These are phyloP conservation scores for Stagonosporopsis tanaceti DNA, from an alignment of 2,329 filamentous ascomycete species.

Conservation along the genomic window DNA sequence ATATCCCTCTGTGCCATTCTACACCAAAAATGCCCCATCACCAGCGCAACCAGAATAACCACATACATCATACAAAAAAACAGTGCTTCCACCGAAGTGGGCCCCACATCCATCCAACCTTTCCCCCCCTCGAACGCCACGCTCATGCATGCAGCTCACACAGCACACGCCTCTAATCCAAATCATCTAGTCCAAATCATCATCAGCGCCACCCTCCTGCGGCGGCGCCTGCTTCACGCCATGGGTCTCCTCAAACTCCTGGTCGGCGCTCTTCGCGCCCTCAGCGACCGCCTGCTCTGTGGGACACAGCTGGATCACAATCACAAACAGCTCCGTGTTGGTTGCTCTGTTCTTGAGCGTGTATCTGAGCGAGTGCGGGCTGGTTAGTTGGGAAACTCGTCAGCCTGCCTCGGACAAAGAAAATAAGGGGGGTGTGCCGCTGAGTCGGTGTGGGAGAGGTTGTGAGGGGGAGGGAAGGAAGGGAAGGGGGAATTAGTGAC, in stretches of 20 bases:
- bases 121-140: no score
- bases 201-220: neutral
- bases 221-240: constrained; percentile 5
- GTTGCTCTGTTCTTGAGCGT: constrained; percentile 83
- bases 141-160: no score
- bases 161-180: no score
- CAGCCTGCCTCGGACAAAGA: constrained; percentile 7
- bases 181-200: constrained; percentile 25
- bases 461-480: neutral
- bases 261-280: constrained; percentile 30
- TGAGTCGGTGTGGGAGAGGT: no score
- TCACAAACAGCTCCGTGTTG: constrained; percentile 77
- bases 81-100: no score
- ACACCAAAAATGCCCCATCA: no score
- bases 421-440: neutral
- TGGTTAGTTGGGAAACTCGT: constrained; percentile 50
- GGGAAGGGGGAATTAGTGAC: neutral
- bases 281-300: constrained; percentile 62
- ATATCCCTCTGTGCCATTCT: no score
- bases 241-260: constrained; percentile 38
- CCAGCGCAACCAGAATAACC: no score
- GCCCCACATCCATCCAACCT: no score
- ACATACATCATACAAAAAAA: no score
- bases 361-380: constrained; percentile 88
- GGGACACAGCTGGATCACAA: constrained; percentile 80